Percentiles rank a stretch among this genome's conserved stretches.
Evolutionary conservation across 768 basidiomycete species (phyloP).

Genomic region (Macrolepiota fuliginosa): DNA sequence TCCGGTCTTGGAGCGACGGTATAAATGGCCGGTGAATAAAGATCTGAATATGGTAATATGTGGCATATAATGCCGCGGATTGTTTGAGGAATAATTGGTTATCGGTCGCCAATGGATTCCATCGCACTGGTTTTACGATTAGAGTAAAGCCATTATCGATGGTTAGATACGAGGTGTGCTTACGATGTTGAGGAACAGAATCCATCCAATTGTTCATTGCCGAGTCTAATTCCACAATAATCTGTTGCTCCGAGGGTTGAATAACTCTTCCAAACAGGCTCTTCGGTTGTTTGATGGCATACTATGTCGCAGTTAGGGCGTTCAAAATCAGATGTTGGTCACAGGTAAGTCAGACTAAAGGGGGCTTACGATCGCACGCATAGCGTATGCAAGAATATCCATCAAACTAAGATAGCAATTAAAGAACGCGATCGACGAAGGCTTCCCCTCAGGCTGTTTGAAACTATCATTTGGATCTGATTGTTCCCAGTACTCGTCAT

Average conservation of each 20-base stretch:
- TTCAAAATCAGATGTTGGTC: not conserved
- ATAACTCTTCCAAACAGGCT: slow-evolving; percentile 44
- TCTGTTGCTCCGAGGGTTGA: slow-evolving; percentile 54
- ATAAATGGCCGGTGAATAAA: slow-evolving; percentile 80
- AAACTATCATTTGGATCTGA: slow-evolving; percentile 32
- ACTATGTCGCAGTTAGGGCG: slow-evolving; percentile 37
- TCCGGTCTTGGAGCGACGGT: slow-evolving; percentile 53
- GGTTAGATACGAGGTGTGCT: slow-evolving; percentile 11
- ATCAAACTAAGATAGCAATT: slow-evolving; percentile 53
- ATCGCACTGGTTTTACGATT: slow-evolving; percentile 31
- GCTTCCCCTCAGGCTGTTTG: slow-evolving; percentile 59
- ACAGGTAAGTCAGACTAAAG: not conserved
- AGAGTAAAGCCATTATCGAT: not conserved
- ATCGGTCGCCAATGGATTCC: slow-evolving; percentile 36
- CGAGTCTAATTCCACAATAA: slow-evolving; percentile 72
- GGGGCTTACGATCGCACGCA: slow-evolving; percentile 53
- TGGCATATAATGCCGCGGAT: slow-evolving; percentile 50
- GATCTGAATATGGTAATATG: slow-evolving; percentile 57
- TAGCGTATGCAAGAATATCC: slow-evolving; percentile 57
- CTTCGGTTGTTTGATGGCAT: slow-evolving; percentile 66
- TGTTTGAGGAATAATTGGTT: slow-evolving; percentile 47
- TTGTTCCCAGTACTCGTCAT: slow-evolving; percentile 72
- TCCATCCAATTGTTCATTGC: slow-evolving; percentile 80
- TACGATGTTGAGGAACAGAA: slow-evolving; percentile 57
- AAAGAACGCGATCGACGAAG: slow-evolving; percentile 56